phyloP scores from a whole-genome alignment of 768 basidiomycete genomes.

The Panus rudis region DNA sequence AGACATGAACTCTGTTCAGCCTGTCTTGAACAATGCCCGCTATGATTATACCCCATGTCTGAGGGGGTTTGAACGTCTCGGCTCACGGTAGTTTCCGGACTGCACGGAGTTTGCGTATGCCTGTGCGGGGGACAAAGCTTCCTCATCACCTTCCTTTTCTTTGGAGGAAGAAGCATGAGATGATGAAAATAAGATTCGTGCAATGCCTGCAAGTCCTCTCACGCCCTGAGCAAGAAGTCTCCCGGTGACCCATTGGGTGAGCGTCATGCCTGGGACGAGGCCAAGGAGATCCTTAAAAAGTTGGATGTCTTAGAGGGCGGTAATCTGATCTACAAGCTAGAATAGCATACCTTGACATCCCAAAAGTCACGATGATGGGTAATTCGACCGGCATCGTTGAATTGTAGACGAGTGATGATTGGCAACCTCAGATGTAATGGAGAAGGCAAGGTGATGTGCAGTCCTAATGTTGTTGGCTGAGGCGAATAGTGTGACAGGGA shows the following conservation, averaged over 20 bases:
- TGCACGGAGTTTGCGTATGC: constrained; percentile 7
- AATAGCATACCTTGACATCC: constrained; percentile 47
- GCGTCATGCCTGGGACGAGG: constrained; percentile 59
- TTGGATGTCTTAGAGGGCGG: background rate
- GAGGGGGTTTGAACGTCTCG: too few species aligned
- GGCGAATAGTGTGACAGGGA: constrained; percentile 12
- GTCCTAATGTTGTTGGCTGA: constrained; percentile 15
- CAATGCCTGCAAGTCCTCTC: constrained; percentile 16
- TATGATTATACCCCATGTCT: too few species aligned
- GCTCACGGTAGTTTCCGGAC: too few species aligned
- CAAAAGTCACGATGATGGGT: constrained; percentile 76
- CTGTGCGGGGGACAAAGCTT: constrained; percentile 8
- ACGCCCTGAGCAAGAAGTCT: constrained; percentile 55
- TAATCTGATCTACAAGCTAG: background rate
- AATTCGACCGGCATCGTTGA: constrained; percentile 79
- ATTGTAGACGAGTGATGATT: constrained; percentile 63
- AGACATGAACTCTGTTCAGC: too few species aligned
- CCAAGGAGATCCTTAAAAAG: constrained; percentile 50
- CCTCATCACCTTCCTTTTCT: constrained; percentile 7
- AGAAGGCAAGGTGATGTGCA: constrained; percentile 48
- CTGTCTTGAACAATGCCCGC: too few species aligned
- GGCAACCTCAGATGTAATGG: constrained; percentile 71
- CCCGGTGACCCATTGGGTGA: constrained; percentile 63
- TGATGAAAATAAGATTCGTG: constrained; percentile 9
- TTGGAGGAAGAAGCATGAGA: background rate